Percentiles rank a stretch among this genome's conserved stretches.
phyloP scores from a whole-genome alignment of 495 filamentous ascomycete species.

The Cenococcum geophilum region DNA sequence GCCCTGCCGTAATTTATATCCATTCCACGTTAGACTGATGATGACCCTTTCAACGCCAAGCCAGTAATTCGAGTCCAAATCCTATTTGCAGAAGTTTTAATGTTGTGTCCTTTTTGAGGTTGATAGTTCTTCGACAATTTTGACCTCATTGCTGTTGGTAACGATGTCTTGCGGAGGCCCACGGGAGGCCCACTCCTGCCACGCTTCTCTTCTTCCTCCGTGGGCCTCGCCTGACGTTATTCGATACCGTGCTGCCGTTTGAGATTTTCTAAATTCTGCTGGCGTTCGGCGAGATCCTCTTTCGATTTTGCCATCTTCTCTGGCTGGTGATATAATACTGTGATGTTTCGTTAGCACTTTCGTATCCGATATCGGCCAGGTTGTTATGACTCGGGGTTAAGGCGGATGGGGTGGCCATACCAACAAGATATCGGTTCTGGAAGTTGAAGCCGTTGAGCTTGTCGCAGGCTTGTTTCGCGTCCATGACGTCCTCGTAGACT shows the following conservation, averaged over 20 bases:
- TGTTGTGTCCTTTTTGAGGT: constrained; percentile 15
- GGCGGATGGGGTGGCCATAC: constrained; percentile 47
- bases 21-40: constrained; percentile 1
- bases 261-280: constrained; percentile 94
- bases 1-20: background rate
- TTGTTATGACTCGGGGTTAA: background rate
- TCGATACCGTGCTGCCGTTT: constrained; percentile 98
- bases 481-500: constrained; percentile 98
- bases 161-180: constrained; percentile 22
- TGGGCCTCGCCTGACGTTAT: constrained; percentile 52
- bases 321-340: constrained; percentile 96
- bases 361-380: background rate
- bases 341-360: constrained; percentile 1
- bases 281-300: constrained; percentile 88
- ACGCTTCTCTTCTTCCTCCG: constrained; percentile 15
- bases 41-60: constrained; percentile 29
- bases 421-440: constrained; percentile 98
- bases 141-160: constrained; percentile 12
- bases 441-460: constrained; percentile 99
- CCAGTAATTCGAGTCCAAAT: constrained; percentile 22
- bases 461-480: constrained; percentile 97
- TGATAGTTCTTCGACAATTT: constrained; percentile 14
- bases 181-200: constrained; percentile 22
- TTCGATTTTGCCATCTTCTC: constrained; percentile 93
- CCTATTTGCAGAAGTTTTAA: constrained; percentile 12